phyloP scores from a whole-genome alignment of 345 rosid genomes.

The Diplotaxis tenuifolia region DNA sequence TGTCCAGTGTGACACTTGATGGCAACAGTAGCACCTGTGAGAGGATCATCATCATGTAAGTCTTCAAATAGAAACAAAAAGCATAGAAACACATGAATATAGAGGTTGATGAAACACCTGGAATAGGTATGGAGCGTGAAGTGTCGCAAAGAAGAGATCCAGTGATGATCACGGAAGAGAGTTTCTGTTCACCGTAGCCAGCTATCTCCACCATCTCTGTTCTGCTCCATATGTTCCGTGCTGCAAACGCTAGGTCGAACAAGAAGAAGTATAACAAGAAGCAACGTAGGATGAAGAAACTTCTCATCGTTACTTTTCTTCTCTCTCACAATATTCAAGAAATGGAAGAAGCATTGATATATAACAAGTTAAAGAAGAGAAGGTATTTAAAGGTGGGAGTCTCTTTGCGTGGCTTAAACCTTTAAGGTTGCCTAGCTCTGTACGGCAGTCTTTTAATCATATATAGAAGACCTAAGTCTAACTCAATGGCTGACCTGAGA shows the following conservation, averaged over 20 bases:
- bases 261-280: constrained; percentile 38
- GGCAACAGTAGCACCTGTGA: constrained; percentile 39
- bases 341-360: constrained; percentile 33
- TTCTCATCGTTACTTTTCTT: constrained; percentile 9
- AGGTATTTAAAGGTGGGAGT: constrained; percentile 10
- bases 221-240: constrained; percentile 29
- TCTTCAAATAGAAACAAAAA: neutral
- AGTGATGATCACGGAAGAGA: constrained; percentile 32
- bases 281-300: constrained; percentile 23
- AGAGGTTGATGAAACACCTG: constrained; percentile 21
- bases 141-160: constrained; percentile 33
- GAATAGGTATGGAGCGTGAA: constrained; percentile 23
- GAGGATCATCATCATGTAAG: constrained; percentile 13
- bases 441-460: constrained; percentile 12
- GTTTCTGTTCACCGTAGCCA: constrained; percentile 40
- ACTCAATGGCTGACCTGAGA: constrained; percentile 14
- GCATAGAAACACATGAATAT: neutral
- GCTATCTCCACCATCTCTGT: constrained; percentile 36
- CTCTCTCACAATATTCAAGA: constrained; percentile 4
- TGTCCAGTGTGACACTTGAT: constrained; percentile 28
- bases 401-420: constrained; percentile 34
- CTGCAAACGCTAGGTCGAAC: constrained; percentile 39
- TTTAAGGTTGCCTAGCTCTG: constrained; percentile 7
- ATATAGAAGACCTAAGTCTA: neutral
- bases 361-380: constrained; percentile 27